Evolutionary conservation across 2,329 filamentous ascomycete species (phyloP).

Genomic region (Colletotrichum sidae): DNA sequence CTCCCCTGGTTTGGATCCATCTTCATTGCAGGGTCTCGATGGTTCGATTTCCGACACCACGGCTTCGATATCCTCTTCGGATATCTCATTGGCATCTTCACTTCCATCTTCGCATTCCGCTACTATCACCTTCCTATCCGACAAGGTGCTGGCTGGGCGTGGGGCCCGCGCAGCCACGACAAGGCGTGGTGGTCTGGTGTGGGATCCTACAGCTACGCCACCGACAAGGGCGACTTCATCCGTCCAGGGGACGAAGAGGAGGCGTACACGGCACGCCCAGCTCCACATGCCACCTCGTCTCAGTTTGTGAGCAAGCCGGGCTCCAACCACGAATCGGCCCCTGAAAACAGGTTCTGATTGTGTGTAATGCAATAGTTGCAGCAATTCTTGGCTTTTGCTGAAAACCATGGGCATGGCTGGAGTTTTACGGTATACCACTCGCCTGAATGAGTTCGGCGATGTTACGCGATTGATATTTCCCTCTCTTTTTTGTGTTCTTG

Average conservation of each 20-base stretch:
- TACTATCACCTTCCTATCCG: conserved; percentile 87
- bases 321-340: conserved; percentile 25
- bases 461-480: conserved; percentile 11
- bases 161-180: conserved; percentile 80
- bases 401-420: conserved; percentile 29
- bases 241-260: conserved; percentile 46
- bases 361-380: neutral
- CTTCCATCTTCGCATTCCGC: conserved; percentile 80
- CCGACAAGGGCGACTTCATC: conserved; percentile 48
- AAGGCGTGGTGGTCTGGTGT: conserved; percentile 85
- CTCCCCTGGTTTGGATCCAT: conserved; percentile 80
- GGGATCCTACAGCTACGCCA: conserved; percentile 69
- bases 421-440: conserved; percentile 36
- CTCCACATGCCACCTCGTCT: conserved; percentile 22
- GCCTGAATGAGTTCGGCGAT: conserved; percentile 22
- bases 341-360: conserved; percentile 26
- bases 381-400: conserved; percentile 12
- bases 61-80: conserved; percentile 94
- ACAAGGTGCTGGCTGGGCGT: conserved; percentile 88
- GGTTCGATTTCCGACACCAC: conserved; percentile 89
- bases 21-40: conserved; percentile 87
- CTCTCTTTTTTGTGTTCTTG: neutral
- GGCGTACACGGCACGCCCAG: conserved; percentile 33
- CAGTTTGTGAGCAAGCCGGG: conserved; percentile 27
- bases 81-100: conserved; percentile 79